Base-by-base conservation (phyloP, 768 basidiomycete genomes). In the Hydnum rufescens region DNA sequence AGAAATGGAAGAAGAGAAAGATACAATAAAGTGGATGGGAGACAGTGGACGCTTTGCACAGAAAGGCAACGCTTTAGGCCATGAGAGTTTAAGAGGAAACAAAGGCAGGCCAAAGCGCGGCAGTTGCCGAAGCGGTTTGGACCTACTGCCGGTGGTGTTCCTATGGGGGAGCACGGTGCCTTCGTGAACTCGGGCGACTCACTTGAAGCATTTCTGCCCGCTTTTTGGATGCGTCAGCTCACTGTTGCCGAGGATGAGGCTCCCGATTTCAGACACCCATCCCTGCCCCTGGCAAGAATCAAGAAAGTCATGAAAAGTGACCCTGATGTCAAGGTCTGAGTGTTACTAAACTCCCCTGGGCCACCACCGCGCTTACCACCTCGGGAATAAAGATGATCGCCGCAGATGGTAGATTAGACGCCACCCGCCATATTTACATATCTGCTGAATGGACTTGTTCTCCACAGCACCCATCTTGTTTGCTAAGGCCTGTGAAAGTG, bases 251-350 rank as follows among this genome's bases (percentile, higher is more conserved):
- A 95, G 64, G 76, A 80, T 59, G 89, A 90, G 61, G 83, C 78
- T 0, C 83, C 83, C 25, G 89, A 92, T 65, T 86, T 84, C 58
- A 58, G 59, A 32, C 86, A 90, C 61, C 86, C 85, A 1, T 80
- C 85, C 4, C 70, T 97, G 6, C 93, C 93, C 3, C 70, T 99
- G 29, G 95, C 95, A 18, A 71, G 95, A 63, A 95, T 97, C 61
- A 97, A 96, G 72, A 97, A 96, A 65, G 93, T 96, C 53, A 95
- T 96, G 87, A 96, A 97, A 72, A 92, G 83, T 64, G 89, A 90
- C 68, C 86, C 88, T 2, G 88, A 92, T 60, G 88, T 96, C 57
- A 90, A 90, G 76, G 89, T 93, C n/a, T n/a, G n/a, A n/a, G n/a
- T n/a, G 36, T 39, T 39, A 13, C 36, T 39, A 22, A 39, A 13